Conservation (phyloP, 257 asterid genomes). For the Cordia subcordata region DNA sequence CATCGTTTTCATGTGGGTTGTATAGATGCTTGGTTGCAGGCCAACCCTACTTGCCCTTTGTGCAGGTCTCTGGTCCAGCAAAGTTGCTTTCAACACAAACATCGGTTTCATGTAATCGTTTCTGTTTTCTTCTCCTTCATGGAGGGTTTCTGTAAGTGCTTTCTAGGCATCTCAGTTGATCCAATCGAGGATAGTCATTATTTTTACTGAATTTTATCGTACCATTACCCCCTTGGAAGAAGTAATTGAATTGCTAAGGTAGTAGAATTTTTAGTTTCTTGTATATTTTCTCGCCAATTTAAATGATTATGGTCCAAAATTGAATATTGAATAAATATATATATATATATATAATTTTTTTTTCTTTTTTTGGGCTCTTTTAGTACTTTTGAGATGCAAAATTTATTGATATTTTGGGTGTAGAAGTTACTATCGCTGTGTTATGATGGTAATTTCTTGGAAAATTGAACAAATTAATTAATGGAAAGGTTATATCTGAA, state of each 20-base stretch:
- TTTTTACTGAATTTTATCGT: background rate
- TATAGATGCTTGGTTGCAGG: constrained; percentile 34
- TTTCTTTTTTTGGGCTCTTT: no score
- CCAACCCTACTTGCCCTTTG: constrained; percentile 29
- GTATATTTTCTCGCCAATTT: no score
- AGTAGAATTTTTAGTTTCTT: background rate
- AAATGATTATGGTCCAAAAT: no score
- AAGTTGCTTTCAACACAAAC: background rate
- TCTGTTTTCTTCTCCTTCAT: constrained; percentile 20
- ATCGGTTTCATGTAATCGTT: constrained; percentile 9
- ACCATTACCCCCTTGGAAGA: no score
- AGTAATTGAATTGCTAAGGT: background rate
- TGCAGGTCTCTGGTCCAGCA: constrained; percentile 21
- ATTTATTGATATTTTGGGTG: no score
- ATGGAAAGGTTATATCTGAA: no score
- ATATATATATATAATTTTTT: no score
- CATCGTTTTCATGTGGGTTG: constrained; percentile 34
- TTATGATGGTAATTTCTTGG: no score
- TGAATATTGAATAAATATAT: no score
- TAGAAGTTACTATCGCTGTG: no score
- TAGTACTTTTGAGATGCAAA: no score
- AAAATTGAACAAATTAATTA: no score
- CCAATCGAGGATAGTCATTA: background rate
- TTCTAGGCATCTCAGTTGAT: constrained; percentile 2
- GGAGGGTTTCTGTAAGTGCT: constrained; percentile 17